Conservation (phyloP, 139 green algal genomes). For the Chlamydomonas sphaeroides region DNA sequence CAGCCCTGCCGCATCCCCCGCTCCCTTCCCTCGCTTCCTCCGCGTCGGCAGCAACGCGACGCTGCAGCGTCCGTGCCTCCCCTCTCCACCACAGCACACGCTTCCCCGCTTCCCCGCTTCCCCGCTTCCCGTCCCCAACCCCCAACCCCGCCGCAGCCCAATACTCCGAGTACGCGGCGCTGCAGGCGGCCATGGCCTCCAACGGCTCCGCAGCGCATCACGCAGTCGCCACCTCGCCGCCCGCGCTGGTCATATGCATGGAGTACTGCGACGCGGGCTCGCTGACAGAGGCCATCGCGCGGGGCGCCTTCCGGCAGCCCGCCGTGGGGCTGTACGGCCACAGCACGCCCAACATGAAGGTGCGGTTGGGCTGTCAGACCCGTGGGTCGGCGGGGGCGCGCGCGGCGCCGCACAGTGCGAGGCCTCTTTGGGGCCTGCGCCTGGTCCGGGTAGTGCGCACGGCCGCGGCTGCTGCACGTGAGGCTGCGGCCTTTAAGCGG, state of each 20-base stretch:
- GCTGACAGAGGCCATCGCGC: conserved; percentile 44
- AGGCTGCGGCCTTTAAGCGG: no score
- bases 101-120: no score
- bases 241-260: conserved; percentile 48
- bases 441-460: no score
- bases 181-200: conserved; percentile 29
- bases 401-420: no score
- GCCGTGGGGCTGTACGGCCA: conserved; percentile 12
- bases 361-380: neutral
- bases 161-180: conserved; percentile 5
- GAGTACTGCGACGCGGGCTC: conserved; percentile 51
- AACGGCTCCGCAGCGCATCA: neutral
- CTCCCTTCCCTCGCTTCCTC: no score
- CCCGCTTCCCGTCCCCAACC: no score
- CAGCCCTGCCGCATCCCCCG: neutral
- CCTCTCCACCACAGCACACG: no score
- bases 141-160: neutral
- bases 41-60: no score
- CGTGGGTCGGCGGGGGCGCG: no score
- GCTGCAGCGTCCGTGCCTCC: no score
- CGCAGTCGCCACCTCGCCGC: neutral
- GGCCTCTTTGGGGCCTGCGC: no score
- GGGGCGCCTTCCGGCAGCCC: conserved; percentile 36
- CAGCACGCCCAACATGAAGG: conserved; percentile 36
- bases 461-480: no score